Evolutionary conservation across 2,329 filamentous ascomycete species (phyloP).

Genomic region (Cadophora sp.): DNA sequence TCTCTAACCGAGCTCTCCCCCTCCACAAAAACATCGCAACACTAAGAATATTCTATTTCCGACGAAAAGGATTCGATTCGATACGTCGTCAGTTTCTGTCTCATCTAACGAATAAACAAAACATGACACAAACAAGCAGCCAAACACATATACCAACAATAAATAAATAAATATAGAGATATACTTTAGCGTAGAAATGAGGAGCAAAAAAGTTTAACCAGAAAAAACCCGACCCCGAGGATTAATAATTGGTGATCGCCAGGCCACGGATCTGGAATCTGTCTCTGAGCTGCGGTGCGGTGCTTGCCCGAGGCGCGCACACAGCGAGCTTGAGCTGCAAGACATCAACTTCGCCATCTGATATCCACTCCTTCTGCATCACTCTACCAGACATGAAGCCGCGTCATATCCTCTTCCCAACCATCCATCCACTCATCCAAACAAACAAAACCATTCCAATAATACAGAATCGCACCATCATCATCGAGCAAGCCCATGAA

Average conservation of each 20-base stretch:
- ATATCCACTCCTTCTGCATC: slow-evolving; percentile 5
- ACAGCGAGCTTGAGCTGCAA: slow-evolving; percentile 1
- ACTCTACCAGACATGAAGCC: slow-evolving; percentile 7
- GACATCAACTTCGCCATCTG: slow-evolving; percentile 3
- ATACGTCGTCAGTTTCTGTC: not conserved
- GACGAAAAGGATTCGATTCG: not conserved
- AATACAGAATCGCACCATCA: too few species aligned
- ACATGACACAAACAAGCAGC: too few species aligned
- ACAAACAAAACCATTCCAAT: not conserved
- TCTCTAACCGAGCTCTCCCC: not conserved
- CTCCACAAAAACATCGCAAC: too few species aligned
- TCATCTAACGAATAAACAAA: not conserved
- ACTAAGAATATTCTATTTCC: not conserved
- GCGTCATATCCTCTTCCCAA: not conserved
- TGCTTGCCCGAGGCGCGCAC: too few species aligned
- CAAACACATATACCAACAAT: not conserved
- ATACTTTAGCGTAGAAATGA: too few species aligned
- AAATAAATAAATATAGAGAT: not conserved
- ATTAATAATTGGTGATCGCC: slow-evolving; percentile 13
- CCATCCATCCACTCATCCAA: too few species aligned
- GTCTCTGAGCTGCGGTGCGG: not conserved
- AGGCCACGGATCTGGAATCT: slow-evolving; percentile 1
- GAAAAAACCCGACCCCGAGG: not conserved
- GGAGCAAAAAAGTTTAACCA: not conserved
- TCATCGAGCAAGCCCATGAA: too few species aligned